phyloP scores from a whole-genome alignment of 1,139 yeast species.

The Kurtzmaniella quercitrusa region DNA sequence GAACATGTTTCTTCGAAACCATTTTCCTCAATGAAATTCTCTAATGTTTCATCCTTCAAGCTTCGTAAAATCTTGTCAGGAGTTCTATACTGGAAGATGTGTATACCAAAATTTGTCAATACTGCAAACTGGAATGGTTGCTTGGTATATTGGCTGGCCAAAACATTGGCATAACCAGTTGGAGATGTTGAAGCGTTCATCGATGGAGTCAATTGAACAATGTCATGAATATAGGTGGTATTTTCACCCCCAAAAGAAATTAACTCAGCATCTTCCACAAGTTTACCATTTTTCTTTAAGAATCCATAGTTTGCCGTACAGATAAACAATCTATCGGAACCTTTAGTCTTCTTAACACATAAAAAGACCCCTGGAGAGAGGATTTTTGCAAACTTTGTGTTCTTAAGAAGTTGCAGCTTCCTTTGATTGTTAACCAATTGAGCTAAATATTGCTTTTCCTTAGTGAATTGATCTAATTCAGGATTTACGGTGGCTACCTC shows the following conservation, averaged over 20 bases:
- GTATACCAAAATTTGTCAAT: conserved; percentile 74
- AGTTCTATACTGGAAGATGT: conserved; percentile 70
- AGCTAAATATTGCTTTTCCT: conserved; percentile 39
- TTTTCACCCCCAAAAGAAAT: conserved; percentile 44
- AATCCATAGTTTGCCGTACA: conserved; percentile 83
- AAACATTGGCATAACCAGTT: conserved; percentile 74
- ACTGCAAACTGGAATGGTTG: conserved; percentile 70
- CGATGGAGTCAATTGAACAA: conserved; percentile 64
- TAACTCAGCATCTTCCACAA: conserved; percentile 80
- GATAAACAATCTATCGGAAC: conserved; percentile 56
- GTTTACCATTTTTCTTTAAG: conserved; percentile 63
- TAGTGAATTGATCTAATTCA: conserved; percentile 42
- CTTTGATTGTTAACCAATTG: conserved; percentile 43
- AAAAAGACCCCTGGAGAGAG: conserved; percentile 83
- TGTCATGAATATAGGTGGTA: conserved; percentile 57
- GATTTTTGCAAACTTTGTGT: conserved; percentile 47
- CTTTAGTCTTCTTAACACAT: conserved; percentile 40
- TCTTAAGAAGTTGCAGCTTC: conserved; percentile 42
- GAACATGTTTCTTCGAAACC: conserved; percentile 77
- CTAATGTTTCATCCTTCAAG: conserved; percentile 55
- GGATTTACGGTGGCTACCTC: conserved; percentile 53
- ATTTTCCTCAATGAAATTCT: conserved; percentile 45
- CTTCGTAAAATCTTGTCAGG: conserved; percentile 75
- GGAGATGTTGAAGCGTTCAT: conserved; percentile 72
- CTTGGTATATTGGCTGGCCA: conserved; percentile 77